These are phyloP conservation scores for Myriosclerotinia duriaeana DNA, from an alignment of 2,329 filamentous ascomycete species.

Conservation along the genomic window DNA sequence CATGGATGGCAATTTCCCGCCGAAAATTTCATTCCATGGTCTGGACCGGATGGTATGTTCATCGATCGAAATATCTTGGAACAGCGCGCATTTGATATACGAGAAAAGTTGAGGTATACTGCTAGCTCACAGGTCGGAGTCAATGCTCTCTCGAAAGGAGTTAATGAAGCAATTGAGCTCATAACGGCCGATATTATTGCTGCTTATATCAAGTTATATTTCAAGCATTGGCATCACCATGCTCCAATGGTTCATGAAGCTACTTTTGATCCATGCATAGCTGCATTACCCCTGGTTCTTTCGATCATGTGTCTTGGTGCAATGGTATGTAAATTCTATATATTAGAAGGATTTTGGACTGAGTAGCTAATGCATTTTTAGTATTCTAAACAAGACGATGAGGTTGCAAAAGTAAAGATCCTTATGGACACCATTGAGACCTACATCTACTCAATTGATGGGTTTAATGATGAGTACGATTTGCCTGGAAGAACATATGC, in stretches of 20 bases:
- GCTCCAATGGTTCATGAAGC: slow-evolving; percentile 39
- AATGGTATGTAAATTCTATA: slow-evolving; percentile 32
- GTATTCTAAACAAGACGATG: slow-evolving; percentile 35
- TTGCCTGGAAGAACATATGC: slow-evolving; percentile 35
- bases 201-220: slow-evolving; percentile 37
- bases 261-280: slow-evolving; percentile 37
- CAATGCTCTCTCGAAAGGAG: slow-evolving; percentile 31
- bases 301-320: slow-evolving; percentile 38
- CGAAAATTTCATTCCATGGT: slow-evolving; percentile 32
- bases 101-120: slow-evolving; percentile 36
- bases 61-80: slow-evolving; percentile 33
- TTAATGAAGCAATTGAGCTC: slow-evolving; percentile 36
- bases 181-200: slow-evolving; percentile 36
- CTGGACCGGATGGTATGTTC: slow-evolving; percentile 28
- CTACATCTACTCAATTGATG: slow-evolving; percentile 37
- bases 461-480: slow-evolving; percentile 37
- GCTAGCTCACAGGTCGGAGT: slow-evolving; percentile 30
- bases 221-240: slow-evolving; percentile 41
- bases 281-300: slow-evolving; percentile 38
- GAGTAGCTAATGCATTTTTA: slow-evolving; percentile 23
- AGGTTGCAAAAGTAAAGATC: slow-evolving; percentile 32
- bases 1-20: slow-evolving; percentile 34
- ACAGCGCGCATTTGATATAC: slow-evolving; percentile 36
- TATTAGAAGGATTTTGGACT: slow-evolving; percentile 3
- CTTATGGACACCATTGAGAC: slow-evolving; percentile 37